Evolutionary conservation across 305 asterid genomes (phyloP).

Genomic region (Fraxinus floribunda): DNA sequence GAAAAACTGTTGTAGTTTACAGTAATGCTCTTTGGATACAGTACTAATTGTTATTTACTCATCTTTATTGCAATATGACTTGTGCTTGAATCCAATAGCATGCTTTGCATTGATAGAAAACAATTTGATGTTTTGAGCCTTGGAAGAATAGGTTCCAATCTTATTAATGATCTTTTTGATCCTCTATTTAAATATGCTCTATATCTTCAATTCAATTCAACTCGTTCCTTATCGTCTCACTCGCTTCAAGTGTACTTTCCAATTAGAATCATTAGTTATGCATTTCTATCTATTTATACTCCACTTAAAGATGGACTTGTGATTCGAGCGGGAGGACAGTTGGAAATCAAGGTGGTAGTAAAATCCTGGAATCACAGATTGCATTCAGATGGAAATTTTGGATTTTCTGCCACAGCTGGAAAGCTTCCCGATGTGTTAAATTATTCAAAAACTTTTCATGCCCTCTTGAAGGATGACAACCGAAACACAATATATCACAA

Average conservation of each 20-base stretch:
- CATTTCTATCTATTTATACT: not conserved
- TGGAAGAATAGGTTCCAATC: not conserved
- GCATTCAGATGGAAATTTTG: not conserved
- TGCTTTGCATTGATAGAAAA: not conserved
- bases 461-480: not conserved
- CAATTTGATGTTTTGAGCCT: not conserved
- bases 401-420: not conserved
- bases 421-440: not conserved
- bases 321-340: not conserved
- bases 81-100: not conserved
- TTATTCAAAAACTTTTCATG: not conserved
- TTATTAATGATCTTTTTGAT: not conserved
- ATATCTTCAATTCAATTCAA: not conserved
- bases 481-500: conserved; percentile 38
- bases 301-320: not conserved
- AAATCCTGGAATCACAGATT: not conserved
- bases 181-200: not conserved
- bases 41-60: not conserved
- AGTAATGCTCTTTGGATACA: conserved; percentile 26
- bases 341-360: not conserved
- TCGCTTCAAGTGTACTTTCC: not conserved
- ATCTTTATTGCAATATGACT: conserved; percentile 2
- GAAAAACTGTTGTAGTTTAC: conserved; percentile 45
- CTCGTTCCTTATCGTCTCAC: not conserved
- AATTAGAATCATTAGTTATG: not conserved